Evolutionary conservation across 805 yeast species (phyloP).

Genomic region (Barnettozyma sp.): DNA sequence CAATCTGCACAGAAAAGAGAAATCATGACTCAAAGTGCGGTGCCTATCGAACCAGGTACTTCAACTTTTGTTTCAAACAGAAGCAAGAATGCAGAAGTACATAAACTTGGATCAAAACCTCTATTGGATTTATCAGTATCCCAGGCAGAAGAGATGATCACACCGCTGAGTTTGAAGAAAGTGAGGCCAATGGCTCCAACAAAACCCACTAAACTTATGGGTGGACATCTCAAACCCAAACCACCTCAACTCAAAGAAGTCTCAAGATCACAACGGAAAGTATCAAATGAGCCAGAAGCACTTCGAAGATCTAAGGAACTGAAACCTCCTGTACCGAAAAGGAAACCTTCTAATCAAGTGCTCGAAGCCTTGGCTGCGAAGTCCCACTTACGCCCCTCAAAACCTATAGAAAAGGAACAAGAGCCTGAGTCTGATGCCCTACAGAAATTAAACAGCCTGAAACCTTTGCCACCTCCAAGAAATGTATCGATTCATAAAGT

Average conservation of each 20-base stretch:
- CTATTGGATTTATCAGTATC: too few relatives aligned
- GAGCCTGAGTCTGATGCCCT: slow-evolving; percentile 10
- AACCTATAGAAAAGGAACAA: background rate
- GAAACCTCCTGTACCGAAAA: slow-evolving; percentile 20
- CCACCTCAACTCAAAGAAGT: slow-evolving; percentile 2
- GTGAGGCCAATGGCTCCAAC: slow-evolving; percentile 15
- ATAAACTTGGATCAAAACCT: too few relatives aligned
- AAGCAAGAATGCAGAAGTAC: too few relatives aligned
- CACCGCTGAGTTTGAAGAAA: slow-evolving; percentile 18
- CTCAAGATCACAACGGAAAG: background rate
- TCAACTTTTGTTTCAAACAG: slow-evolving; percentile 26
- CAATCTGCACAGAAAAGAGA: slow-evolving; percentile 16
- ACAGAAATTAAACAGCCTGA: slow-evolving; percentile 10
- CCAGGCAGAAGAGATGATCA: background rate
- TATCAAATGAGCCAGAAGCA: slow-evolving; percentile 12
- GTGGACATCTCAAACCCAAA: slow-evolving; percentile 1
- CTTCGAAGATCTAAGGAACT: slow-evolving; percentile 8
- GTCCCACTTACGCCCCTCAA: slow-evolving; percentile 8
- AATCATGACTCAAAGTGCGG: slow-evolving; percentile 6
- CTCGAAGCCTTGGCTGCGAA: slow-evolving; percentile 21
- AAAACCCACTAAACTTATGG: background rate
- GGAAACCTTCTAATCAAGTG: slow-evolving; percentile 15
- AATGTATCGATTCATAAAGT: slow-evolving; percentile 19
- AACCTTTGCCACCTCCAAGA: slow-evolving; percentile 20
- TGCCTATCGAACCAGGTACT: slow-evolving; percentile 11